These are phyloP conservation scores for Solanum peruvianum DNA, from an alignment of 257 asterid genomes.

Conservation along the genomic window DNA sequence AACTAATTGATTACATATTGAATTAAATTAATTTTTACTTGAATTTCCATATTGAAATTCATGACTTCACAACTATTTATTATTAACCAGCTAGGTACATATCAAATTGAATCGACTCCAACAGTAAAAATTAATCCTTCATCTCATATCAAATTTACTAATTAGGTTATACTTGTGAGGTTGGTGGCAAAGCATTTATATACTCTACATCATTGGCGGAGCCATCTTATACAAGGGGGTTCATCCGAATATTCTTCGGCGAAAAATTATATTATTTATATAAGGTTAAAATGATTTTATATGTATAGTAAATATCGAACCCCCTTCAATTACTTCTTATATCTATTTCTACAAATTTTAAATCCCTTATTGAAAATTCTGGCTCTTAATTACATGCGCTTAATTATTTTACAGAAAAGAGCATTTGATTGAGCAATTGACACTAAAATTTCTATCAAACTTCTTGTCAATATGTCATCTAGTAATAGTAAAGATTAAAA, in stretches of 20 bases:
- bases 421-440: background rate
- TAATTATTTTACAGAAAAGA: background rate
- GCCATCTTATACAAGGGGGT: no score
- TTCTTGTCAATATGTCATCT: background rate
- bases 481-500: background rate
- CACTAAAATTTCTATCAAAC: background rate
- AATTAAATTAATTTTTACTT: no score
- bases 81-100: background rate
- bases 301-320: no score
- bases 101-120: background rate
- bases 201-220: background rate
- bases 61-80: background rate
- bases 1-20: no score
- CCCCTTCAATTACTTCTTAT: no score
- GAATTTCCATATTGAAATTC: background rate
- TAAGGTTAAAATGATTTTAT: no score
- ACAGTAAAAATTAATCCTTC: background rate
- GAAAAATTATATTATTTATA: no score
- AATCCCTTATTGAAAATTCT: no score
- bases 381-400: background rate
- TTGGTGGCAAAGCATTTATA: background rate
- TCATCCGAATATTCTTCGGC: fast-evolving
- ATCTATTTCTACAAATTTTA: no score
- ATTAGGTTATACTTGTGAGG: background rate
- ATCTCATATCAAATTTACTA: background rate